Percentiles rank a stretch among this genome's conserved stretches.
These are phyloP conservation scores for Aspergillus nomiae DNA, from an alignment of 2,329 filamentous ascomycete genomes.

Conservation along the genomic window DNA sequence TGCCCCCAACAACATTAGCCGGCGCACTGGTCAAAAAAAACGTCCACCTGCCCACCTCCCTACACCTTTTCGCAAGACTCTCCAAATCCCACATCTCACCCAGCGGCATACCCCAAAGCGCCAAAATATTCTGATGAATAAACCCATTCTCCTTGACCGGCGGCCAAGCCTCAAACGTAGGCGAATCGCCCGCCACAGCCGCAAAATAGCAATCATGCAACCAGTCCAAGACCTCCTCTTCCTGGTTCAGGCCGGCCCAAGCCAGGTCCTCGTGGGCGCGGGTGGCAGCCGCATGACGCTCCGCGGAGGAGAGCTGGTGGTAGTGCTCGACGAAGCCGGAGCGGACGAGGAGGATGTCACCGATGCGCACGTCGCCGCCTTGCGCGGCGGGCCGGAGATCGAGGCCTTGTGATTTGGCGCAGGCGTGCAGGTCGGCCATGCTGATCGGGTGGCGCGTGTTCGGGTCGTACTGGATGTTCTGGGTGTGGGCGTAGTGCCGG, in stretches of 20 bases:
- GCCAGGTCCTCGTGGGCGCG: slow-evolving; percentile 41
- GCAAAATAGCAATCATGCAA: slow-evolving; percentile 70
- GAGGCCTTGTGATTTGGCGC: slow-evolving; percentile 61
- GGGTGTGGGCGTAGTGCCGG: slow-evolving; percentile 50
- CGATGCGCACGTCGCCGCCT: slow-evolving; percentile 58
- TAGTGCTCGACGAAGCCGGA: slow-evolving; percentile 65
- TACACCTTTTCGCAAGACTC: slow-evolving; percentile 36
- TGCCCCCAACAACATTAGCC: slow-evolving; percentile 41
- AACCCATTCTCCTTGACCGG: slow-evolving; percentile 38
- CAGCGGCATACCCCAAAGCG: slow-evolving; percentile 48
- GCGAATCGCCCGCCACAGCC: slow-evolving; percentile 64
- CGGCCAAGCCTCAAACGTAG: slow-evolving; percentile 66
- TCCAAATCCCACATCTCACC: slow-evolving; percentile 52
- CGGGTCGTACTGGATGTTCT: slow-evolving; percentile 55
- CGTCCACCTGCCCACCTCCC: slow-evolving; percentile 38
- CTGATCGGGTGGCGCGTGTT: slow-evolving; percentile 58
- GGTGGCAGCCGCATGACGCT: slow-evolving; percentile 34
- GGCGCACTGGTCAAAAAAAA: slow-evolving; percentile 49
- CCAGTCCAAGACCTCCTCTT: slow-evolving; percentile 63
- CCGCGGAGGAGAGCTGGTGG: slow-evolving; percentile 45
- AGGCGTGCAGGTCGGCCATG: slow-evolving; percentile 57
- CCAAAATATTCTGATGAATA: slow-evolving; percentile 45
- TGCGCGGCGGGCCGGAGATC: slow-evolving; percentile 59
- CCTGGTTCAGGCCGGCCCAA: slow-evolving; percentile 56
- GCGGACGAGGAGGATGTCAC: slow-evolving; percentile 68